Conservation (phyloP, 306 rosid species). For the Prunus padus region DNA sequence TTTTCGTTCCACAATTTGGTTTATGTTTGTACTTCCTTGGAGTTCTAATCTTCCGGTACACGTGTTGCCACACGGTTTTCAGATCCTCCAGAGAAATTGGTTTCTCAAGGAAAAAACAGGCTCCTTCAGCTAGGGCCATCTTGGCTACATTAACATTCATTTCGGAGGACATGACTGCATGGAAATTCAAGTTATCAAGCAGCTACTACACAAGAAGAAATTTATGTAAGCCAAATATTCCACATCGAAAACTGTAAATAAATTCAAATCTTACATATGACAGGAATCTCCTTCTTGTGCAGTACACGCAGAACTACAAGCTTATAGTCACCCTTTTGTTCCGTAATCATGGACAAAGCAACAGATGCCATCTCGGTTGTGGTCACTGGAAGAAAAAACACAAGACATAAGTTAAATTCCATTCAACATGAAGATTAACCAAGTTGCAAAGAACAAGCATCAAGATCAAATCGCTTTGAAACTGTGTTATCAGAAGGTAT, state of each 20-base stretch:
- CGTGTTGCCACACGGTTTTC: conserved; percentile 44
- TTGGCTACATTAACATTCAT: conserved; percentile 3
- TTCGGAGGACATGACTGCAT: conserved; percentile 35
- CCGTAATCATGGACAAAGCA: conserved; percentile 48
- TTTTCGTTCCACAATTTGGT: neutral
- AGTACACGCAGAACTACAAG: conserved; percentile 34
- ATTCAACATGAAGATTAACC: neutral
- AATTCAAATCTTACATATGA: conserved; percentile 41
- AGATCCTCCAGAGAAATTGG: conserved; percentile 43
- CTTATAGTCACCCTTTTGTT: conserved; percentile 26
- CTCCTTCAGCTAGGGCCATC: conserved; percentile 34
- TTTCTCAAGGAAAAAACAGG: conserved; percentile 41
- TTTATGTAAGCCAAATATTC: neutral
- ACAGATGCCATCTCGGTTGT: conserved; percentile 24
- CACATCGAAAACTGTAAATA: neutral
- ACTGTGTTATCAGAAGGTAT: neutral
- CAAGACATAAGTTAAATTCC: neutral
- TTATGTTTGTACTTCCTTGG: neutral
- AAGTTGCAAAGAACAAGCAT: conserved; percentile 3
- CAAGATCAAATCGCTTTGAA: neutral
- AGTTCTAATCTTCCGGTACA: conserved; percentile 13
- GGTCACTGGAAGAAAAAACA: conserved; percentile 35
- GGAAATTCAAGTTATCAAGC: conserved; percentile 4
- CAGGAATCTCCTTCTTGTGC: conserved; percentile 26
- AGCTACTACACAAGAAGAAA: neutral